phyloP scores from a whole-genome alignment of 2,329 filamentous ascomycete genomes.

The Rutstroemia sp. region DNA sequence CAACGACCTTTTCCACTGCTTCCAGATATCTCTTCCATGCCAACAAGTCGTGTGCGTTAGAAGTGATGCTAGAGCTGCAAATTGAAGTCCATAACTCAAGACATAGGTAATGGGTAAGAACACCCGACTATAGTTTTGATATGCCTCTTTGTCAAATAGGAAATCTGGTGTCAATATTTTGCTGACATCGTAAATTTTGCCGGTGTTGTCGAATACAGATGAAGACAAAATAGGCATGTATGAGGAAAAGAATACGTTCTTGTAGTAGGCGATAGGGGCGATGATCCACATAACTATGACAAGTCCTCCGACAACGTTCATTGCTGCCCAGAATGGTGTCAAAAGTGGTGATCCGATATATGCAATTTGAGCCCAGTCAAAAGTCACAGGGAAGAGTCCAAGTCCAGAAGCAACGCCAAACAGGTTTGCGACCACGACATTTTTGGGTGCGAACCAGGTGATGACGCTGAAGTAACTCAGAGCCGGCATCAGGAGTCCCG shows the following conservation, averaged over 20 bases:
- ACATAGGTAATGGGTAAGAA: slow-evolving; percentile 85
- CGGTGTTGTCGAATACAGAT: slow-evolving; percentile 79
- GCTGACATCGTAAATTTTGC: slow-evolving; percentile 71
- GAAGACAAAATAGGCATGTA: slow-evolving; percentile 84
- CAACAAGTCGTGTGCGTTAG: slow-evolving; percentile 77
- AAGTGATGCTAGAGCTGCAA: slow-evolving; percentile 72
- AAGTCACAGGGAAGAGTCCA: slow-evolving; percentile 76
- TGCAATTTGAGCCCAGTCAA: slow-evolving; percentile 87
- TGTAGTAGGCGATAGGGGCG: slow-evolving; percentile 74
- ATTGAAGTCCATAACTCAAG: slow-evolving; percentile 78
- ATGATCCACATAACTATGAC: slow-evolving; percentile 80
- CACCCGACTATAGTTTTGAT: slow-evolving; percentile 73
- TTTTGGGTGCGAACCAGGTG: slow-evolving; percentile 83
- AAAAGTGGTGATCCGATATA: slow-evolving; percentile 76
- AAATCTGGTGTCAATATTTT: slow-evolving; percentile 73
- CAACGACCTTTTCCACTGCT: slow-evolving; percentile 64
- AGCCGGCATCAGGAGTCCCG: slow-evolving; percentile 73
- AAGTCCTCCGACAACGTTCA: slow-evolving; percentile 76
- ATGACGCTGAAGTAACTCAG: slow-evolving; percentile 85
- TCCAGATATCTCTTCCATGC: slow-evolving; percentile 78
- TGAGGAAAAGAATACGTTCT: slow-evolving; percentile 70
- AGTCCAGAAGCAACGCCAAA: slow-evolving; percentile 82
- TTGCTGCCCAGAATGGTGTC: slow-evolving; percentile 78
- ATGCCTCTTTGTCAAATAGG: slow-evolving; percentile 68
- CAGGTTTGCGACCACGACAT: slow-evolving; percentile 77